A percentile compares a stretch with the other conserved stretches of the same genome.
These are phyloP conservation scores for Centrapalus pauciflorus DNA, from an alignment of 129 eudicot species.

Conservation along the genomic window DNA sequence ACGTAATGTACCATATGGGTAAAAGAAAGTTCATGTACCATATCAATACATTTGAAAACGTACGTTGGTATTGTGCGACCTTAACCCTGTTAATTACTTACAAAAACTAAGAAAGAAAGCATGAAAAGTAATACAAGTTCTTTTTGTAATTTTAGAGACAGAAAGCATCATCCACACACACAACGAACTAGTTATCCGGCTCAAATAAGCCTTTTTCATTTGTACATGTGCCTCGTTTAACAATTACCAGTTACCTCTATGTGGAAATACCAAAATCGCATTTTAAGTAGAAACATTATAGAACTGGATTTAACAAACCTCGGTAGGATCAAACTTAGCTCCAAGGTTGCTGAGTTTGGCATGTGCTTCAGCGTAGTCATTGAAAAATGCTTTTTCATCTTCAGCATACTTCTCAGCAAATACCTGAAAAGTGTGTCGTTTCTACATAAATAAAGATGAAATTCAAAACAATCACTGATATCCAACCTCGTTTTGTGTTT, in stretches of 20 bases:
- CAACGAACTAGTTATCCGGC: background rate
- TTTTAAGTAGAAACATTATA: background rate
- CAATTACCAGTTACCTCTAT: background rate
- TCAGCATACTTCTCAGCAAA: conserved; percentile 91
- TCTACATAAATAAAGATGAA: conserved; percentile 12
- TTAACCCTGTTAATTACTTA: too few relatives aligned
- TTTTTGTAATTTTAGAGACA: background rate
- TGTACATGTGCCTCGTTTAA: background rate
- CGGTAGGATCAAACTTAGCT: conserved; percentile 91
- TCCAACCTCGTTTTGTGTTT: conserved; percentile 4
- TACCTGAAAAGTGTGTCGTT: conserved; percentile 39
- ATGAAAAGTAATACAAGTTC: background rate
- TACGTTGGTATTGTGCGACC: too few relatives aligned
- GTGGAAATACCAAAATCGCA: background rate
- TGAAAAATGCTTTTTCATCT: conserved; percentile 79
- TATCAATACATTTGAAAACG: too few relatives aligned
- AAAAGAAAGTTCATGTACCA: too few relatives aligned
- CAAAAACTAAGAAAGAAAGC: background rate
- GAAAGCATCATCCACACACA: background rate
- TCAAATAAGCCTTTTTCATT: background rate
- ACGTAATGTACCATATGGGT: too few relatives aligned
- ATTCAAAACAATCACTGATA: background rate
- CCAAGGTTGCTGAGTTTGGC: conserved; percentile 98
- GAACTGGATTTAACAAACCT: conserved; percentile 41
- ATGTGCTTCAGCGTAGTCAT: conserved; percentile 96